These are phyloP conservation scores for Flaveria bidentis DNA, from an alignment of 129 eudicot genomes.

Conservation along the genomic window DNA sequence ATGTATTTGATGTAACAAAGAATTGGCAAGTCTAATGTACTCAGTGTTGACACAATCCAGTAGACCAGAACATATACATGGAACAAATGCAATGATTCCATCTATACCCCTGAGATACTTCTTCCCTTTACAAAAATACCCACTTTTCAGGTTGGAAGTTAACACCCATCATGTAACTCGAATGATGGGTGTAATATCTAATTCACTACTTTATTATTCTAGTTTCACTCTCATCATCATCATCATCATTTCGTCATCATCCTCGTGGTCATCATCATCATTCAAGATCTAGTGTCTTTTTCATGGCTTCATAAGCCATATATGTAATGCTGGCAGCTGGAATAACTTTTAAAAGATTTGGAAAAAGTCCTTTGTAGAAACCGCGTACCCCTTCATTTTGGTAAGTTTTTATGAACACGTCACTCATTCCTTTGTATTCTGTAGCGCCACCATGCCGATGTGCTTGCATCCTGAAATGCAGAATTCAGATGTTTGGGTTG, in stretches of 20 bases:
- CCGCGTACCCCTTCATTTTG: slow-evolving; percentile 76
- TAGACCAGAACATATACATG: slow-evolving; percentile 29
- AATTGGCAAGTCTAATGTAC: slow-evolving; percentile 34
- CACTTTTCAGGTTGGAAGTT: slow-evolving; percentile 29
- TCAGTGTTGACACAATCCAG: slow-evolving; percentile 27
- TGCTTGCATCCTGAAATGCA: slow-evolving; percentile 89
- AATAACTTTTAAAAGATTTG: slow-evolving; percentile 91
- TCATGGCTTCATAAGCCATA: slow-evolving; percentile 88
- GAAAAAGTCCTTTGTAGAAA: slow-evolving; percentile 93
- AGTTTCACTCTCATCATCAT: slow-evolving; percentile 21
- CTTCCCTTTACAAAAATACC: slow-evolving; percentile 31
- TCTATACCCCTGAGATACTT: slow-evolving; percentile 15
- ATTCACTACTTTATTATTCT: slow-evolving; percentile 28
- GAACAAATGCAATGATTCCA: slow-evolving; percentile 22
- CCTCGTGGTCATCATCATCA: slow-evolving; percentile 30
- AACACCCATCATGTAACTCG: slow-evolving; percentile 31
- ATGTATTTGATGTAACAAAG: slow-evolving; percentile 38
- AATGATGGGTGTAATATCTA: slow-evolving; percentile 31
- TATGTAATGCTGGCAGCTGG: slow-evolving; percentile 98
- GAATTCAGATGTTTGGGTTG: not conserved
- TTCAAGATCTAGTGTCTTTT: slow-evolving; percentile 82
- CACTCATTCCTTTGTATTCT: slow-evolving; percentile 69
- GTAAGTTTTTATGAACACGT: slow-evolving; percentile 72
- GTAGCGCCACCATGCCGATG: slow-evolving; percentile 40
- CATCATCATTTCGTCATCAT: slow-evolving; percentile 25